phyloP scores from a whole-genome alignment of 768 basidiomycete genomes.

The Mycena alexandri region DNA sequence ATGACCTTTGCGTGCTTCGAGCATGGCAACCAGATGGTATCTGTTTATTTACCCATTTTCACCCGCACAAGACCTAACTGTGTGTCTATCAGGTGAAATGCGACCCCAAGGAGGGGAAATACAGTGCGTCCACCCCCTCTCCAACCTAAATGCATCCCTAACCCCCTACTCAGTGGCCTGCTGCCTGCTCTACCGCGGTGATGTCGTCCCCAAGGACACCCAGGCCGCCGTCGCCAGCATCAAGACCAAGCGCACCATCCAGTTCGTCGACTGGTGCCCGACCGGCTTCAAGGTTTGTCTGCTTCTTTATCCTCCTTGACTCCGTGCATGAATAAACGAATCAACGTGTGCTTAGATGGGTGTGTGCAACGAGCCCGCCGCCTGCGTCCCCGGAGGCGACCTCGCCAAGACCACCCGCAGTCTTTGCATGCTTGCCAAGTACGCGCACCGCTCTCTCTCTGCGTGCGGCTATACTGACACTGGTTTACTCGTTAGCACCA shows the following conservation, averaged over 20 bases:
- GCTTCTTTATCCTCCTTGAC: too few relatives aligned
- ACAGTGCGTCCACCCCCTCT: constrained; percentile 71
- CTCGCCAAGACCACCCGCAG: constrained; percentile 94
- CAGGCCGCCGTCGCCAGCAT: constrained; percentile 93
- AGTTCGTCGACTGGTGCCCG: constrained; percentile 98
- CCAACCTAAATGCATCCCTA: constrained; percentile 23
- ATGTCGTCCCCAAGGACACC: constrained; percentile 97
- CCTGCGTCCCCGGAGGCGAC: constrained; percentile 93
- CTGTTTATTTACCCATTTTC: background rate
- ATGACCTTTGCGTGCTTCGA: constrained; percentile 99
- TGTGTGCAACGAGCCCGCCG: constrained; percentile 97
- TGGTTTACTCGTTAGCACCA: constrained; percentile 68
- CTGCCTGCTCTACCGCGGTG: constrained; percentile 92
- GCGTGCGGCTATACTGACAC: background rate
- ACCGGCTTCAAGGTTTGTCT: constrained; percentile 89
- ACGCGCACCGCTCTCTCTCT: constrained; percentile 35
- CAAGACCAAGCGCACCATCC: constrained; percentile 98
- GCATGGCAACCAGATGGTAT: constrained; percentile 93
- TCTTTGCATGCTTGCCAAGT: constrained; percentile 98
- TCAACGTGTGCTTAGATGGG: constrained; percentile 70
- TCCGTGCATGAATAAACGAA: too few relatives aligned
- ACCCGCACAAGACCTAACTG: background rate
- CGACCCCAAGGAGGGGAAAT: constrained; percentile 98
- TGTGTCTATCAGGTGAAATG: constrained; percentile 65
- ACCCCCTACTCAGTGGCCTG: constrained; percentile 77